Base-by-base conservation (phyloP, 2,329 filamentous ascomycete genomes). In the Fusarium sp. region DNA sequence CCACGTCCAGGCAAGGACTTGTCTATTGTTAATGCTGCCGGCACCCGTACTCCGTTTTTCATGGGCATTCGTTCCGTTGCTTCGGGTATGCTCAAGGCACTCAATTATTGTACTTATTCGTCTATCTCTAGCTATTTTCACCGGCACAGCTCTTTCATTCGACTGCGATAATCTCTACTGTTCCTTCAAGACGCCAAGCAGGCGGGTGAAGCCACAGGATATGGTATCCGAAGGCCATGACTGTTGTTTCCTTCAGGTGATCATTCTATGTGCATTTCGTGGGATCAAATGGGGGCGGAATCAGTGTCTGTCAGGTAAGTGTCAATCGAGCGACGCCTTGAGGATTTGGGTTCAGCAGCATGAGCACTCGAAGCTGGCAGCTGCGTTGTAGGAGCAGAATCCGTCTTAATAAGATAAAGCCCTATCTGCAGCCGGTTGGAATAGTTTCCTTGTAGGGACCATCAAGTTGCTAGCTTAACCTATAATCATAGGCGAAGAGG, bases 271-370 rank as follows among this genome's bases (percentile, higher is more conserved):
- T 3, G 9, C 9, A 26, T 49, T 49, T 52, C 49, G 33, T 18
- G 3, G 33, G 20, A 28, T 35, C 6, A n/a, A 5, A 8, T 47
- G 33, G n/a, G 31, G 24, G 20, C 44, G 26, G 24, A 28, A 26
- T 26, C 15, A 18, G n/a, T 22, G n/a, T 49, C 10, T 12, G 10
- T 22, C 36, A 31, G 31, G 31, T 31, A 31, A 12, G 17, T 22
- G 13, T 5, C 15, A 8, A 14, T 15, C 20, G 15, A 51, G 3
- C 1, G 2, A 2, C 2, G 3, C 24, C 31, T 20, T 6, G 1
- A 36, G 31, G 24, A 13, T 38, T 26, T 17, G 24, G 11, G 33
- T 3, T 36, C 31, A 48, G 14, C 7, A 14, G 6, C 8, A 15
- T 26, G 15, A 26, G 3, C 24, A 49, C 17, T 7, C 5, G 24